These are phyloP conservation scores for Fraxinus latifolia DNA, from an alignment of 305 asterid genomes.

Conservation along the genomic window DNA sequence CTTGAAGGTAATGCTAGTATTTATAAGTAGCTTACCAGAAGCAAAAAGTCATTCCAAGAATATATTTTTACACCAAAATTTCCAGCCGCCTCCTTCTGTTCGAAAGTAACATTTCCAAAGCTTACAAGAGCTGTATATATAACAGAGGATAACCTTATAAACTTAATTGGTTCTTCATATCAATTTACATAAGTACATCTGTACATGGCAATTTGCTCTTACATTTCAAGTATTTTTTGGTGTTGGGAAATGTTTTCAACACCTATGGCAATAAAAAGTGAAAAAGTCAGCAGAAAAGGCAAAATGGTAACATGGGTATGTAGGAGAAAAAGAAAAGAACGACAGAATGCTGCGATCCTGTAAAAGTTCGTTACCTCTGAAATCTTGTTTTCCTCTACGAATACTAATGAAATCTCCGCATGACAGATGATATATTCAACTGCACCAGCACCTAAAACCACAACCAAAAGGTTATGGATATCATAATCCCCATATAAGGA, in stretches of 20 bases:
- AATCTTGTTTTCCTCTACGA: slow-evolving; percentile 65
- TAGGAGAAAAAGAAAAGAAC: neutral
- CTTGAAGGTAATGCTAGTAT: neutral
- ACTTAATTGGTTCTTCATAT: neutral
- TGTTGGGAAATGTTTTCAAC: slow-evolving; percentile 57
- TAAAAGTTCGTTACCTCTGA: slow-evolving; percentile 47
- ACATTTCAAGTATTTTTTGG: slow-evolving; percentile 62
- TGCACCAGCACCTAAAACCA: slow-evolving; percentile 71
- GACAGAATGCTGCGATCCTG: neutral
- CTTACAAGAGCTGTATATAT: slow-evolving; percentile 57
- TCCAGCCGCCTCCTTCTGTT: slow-evolving; percentile 49
- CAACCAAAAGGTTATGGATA: slow-evolving; percentile 4
- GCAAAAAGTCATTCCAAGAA: slow-evolving; percentile 78
- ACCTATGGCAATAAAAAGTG: slow-evolving; percentile 39
- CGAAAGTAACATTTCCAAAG: slow-evolving; percentile 56
- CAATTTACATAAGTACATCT: neutral
- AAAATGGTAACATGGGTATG: neutral
- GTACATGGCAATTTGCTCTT: slow-evolving; percentile 24
- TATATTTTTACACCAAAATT: slow-evolving; percentile 47
- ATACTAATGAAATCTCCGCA: slow-evolving; percentile 69
- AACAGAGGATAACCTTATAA: slow-evolving; percentile 10
- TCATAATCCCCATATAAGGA: neutral
- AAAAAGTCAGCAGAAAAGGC: slow-evolving; percentile 16
- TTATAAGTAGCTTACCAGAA: slow-evolving; percentile 44
- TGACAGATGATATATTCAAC: slow-evolving; percentile 72